A percentile compares a stretch with the other conserved stretches of the same genome.
phyloP scores from a whole-genome alignment of 2,329 filamentous ascomycete species.

The Penicillium thymicola region DNA sequence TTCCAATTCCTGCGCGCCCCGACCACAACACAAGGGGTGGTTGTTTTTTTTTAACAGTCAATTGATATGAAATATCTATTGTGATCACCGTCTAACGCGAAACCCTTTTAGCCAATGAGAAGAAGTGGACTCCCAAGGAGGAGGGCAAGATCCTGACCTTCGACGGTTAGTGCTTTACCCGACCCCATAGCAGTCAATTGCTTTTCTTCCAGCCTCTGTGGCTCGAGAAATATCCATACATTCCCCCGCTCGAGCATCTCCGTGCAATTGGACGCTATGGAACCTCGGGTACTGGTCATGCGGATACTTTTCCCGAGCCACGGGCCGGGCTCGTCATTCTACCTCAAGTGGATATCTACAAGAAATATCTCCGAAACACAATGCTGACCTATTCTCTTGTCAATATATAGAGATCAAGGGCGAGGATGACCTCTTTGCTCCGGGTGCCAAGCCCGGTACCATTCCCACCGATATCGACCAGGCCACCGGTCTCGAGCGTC shows the following conservation, averaged over 20 bases:
- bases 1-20: conserved; percentile 13
- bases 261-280: conserved; percentile 12
- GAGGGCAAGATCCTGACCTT: conserved; percentile 45
- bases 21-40: conserved; percentile 28
- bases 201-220: conserved; percentile 7
- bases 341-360: background rate
- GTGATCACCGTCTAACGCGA: conserved; percentile 23
- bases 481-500: conserved; percentile 93
- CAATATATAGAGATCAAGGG: conserved; percentile 69
- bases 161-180: conserved; percentile 39
- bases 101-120: conserved; percentile 31
- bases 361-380: background rate
- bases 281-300: conserved; percentile 11
- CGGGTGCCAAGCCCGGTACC: conserved; percentile 76
- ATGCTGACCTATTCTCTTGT: conserved; percentile 23
- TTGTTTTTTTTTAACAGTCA: background rate
- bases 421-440: conserved; percentile 77
- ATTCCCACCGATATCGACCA: conserved; percentile 94
- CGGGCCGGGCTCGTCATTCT: conserved; percentile 3
- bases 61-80: background rate
- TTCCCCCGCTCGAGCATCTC: background rate
- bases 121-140: conserved; percentile 42
- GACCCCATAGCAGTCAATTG: conserved; percentile 14
- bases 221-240: background rate
- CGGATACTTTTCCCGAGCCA: conserved; percentile 10